Percentiles rank a stretch among this genome's conserved stretches.
Conservation (phyloP, 768 basidiomycete species). For the Naganishia onofrii region DNA sequence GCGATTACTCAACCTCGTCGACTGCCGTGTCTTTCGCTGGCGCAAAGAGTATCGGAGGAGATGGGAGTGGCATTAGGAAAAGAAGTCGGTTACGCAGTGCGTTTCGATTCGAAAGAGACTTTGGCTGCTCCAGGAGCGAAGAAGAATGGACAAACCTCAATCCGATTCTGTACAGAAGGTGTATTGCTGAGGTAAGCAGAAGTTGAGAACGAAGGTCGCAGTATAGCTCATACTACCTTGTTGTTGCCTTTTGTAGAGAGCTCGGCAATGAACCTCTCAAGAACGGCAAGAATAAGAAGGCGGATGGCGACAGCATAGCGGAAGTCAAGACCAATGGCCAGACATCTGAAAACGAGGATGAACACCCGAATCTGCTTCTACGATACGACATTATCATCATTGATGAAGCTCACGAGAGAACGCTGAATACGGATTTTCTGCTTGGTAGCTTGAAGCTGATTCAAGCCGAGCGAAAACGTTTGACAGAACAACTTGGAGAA, state of each 20-base stretch:
- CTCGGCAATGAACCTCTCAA: constrained; percentile 33
- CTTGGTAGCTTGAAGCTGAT: constrained; percentile 85
- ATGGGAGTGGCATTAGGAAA: constrained; percentile 45
- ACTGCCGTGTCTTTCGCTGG: constrained; percentile 47
- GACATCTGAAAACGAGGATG: not conserved
- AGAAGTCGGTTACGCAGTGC: constrained; percentile 50
- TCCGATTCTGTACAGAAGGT: constrained; percentile 49
- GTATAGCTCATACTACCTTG: not conserved
- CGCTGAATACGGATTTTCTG: constrained; percentile 88
- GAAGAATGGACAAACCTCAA: constrained; percentile 35
- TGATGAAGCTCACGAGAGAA: constrained; percentile 96
- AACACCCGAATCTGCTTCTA: constrained; percentile 58
- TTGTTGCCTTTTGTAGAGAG: constrained; percentile 32
- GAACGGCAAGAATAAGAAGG: constrained; percentile 1
- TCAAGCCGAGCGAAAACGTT: constrained; percentile 63
- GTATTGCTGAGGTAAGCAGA: constrained; percentile 45
- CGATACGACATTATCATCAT: constrained; percentile 84
- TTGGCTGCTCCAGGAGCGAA: constrained; percentile 6
- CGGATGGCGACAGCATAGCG: not conserved
- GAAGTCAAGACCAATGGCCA: constrained; percentile 11
- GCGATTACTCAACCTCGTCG: constrained; percentile 49
- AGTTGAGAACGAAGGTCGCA: not conserved
- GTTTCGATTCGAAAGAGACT: constrained; percentile 45
- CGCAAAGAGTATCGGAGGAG: constrained; percentile 45
- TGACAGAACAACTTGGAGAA: constrained; percentile 38